A percentile compares a stretch with the other conserved stretches of the same genome.
phyloP scores from a whole-genome alignment of 2,329 filamentous ascomycete species.

The Geoglossum cookeanum region DNA sequence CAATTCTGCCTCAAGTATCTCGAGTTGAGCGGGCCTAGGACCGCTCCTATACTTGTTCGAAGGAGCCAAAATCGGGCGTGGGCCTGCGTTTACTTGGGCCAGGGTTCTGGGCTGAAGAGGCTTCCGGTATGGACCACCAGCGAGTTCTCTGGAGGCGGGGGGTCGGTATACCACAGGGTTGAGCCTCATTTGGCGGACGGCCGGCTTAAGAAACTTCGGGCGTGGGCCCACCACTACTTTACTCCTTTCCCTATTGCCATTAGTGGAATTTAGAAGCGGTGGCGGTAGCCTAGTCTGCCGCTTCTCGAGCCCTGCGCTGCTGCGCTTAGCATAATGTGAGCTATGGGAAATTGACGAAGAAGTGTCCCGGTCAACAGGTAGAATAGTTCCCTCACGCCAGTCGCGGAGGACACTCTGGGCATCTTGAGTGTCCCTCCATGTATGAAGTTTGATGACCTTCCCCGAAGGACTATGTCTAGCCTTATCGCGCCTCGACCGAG shows the following conservation, averaged over 20 bases:
- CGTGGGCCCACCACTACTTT: neutral
- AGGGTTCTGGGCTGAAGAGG: neutral
- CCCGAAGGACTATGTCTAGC: conserved; percentile 5
- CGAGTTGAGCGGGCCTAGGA: conserved; percentile 21
- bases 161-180: neutral
- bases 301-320: neutral
- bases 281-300: neutral
- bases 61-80: neutral
- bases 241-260: neutral
- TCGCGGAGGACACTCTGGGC: conserved; percentile 1
- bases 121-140: neutral
- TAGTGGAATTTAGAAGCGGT: neutral
- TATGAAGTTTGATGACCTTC: conserved; percentile 4
- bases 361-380: neutral
- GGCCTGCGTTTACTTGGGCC: neutral
- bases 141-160: neutral
- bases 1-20: conserved; percentile 22
- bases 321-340: neutral
- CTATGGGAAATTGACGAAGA: neutral
- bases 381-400: conserved; percentile 2
- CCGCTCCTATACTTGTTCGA: neutral
- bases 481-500: conserved; percentile 1
- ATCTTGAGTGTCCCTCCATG: conserved; percentile 2
- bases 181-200: neutral
- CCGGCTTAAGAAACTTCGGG: neutral